Evolutionary conservation across 768 basidiomycete species (phyloP).

Genomic region (Ramaria sp.): DNA sequence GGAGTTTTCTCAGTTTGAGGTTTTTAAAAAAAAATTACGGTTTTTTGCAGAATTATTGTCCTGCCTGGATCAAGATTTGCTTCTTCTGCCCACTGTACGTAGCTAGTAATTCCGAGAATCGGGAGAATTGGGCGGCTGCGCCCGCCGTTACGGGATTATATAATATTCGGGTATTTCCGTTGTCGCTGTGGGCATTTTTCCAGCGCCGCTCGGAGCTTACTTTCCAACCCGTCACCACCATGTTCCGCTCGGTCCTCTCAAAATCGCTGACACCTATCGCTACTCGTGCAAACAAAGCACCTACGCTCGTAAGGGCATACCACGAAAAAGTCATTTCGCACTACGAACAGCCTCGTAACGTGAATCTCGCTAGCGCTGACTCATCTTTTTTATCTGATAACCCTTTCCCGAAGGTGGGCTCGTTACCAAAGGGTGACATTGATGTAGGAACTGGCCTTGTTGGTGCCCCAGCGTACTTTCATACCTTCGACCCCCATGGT

Average conservation of each 20-base stretch:
- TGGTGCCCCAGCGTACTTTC: conserved; percentile 85
- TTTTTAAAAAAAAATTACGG: too few species aligned
- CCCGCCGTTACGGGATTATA: too few species aligned
- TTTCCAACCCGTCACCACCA: conserved; percentile 27
- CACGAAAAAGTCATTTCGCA: conserved; percentile 97
- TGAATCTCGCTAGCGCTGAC: conserved; percentile 30
- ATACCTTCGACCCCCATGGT: conserved; percentile 13
- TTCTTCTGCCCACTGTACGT: too few species aligned
- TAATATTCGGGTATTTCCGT: too few species aligned
- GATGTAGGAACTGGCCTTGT: conserved; percentile 98
- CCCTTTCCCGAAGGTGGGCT: conserved; percentile 66
- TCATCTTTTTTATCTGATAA: conserved; percentile 51
- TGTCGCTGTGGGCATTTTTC: not conserved
- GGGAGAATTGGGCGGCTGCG: too few species aligned
- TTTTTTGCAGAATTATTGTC: too few species aligned
- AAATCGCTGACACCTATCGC: conserved; percentile 32
- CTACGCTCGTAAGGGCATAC: conserved; percentile 60
- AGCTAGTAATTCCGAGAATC: too few species aligned
- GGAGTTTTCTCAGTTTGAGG: too few species aligned
- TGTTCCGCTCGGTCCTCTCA: conserved; percentile 58
- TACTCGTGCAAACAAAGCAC: conserved; percentile 33
- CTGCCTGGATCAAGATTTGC: too few species aligned
- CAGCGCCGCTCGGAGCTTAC: not conserved
- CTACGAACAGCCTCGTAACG: conserved; percentile 96
- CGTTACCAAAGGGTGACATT: conserved; percentile 80